Evolutionary conservation across 805 yeast species (phyloP).

Genomic region (Lipomyces yamadae): DNA sequence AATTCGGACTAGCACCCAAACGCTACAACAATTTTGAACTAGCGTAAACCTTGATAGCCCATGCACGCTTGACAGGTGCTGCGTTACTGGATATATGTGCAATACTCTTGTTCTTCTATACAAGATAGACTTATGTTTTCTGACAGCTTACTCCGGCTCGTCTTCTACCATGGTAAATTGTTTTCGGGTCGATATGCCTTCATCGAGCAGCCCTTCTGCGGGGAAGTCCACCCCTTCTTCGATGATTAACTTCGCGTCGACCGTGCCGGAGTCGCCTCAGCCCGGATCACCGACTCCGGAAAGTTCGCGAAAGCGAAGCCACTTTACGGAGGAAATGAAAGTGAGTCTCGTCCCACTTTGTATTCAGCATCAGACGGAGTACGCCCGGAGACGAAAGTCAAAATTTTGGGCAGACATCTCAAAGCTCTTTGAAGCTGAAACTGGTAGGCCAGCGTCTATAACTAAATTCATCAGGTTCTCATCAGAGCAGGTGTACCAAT

Average conservation of each 20-base stretch:
- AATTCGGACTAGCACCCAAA: no score
- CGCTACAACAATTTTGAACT: not conserved
- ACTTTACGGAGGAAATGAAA: not conserved
- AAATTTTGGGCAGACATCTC: not conserved
- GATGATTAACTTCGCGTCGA: not conserved
- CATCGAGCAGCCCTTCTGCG: not conserved
- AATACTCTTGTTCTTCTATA: not conserved
- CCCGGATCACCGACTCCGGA: not conserved
- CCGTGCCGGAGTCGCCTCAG: not conserved
- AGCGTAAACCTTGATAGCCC: not conserved
- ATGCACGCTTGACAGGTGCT: not conserved
- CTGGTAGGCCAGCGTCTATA: not conserved
- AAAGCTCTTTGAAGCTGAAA: not conserved
- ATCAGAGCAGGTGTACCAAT: conserved; percentile 7
- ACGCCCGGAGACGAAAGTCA: not conserved
- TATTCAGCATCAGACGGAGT: not conserved
- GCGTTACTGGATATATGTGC: not conserved
- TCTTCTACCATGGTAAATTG: not conserved
- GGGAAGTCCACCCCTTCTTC: not conserved
- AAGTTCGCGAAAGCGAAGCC: not conserved
- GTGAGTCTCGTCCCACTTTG: not conserved
- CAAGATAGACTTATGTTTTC: not conserved
- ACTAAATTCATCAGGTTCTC: not conserved
- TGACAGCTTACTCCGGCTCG: not conserved
- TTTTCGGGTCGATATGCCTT: not conserved